Evolutionary conservation across 2,329 filamentous ascomycete genomes (phyloP).

Genomic region (Leptographium radiaticola): DNA sequence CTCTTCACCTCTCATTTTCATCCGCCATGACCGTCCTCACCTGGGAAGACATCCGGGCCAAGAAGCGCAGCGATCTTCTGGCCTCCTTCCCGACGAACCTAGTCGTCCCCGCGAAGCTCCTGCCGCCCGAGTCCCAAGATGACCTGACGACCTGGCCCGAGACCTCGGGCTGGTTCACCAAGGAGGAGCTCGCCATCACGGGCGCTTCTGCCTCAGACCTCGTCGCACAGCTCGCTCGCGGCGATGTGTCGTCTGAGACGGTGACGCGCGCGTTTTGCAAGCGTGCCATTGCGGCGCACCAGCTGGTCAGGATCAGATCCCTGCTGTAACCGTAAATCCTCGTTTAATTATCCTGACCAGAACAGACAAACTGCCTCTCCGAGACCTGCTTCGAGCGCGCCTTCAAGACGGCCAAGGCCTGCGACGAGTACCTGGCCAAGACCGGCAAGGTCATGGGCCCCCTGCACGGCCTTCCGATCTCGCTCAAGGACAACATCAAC

Average conservation of each 20-base stretch:
- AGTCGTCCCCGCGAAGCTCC: slow-evolving; percentile 36
- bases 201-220: slow-evolving; percentile 19
- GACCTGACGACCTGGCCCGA: slow-evolving; percentile 44
- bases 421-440: slow-evolving; percentile 36
- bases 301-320: slow-evolving; percentile 16
- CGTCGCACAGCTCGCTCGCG: slow-evolving; percentile 21
- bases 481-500: slow-evolving; percentile 61
- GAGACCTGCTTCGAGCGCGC: slow-evolving; percentile 42
- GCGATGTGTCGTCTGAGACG: slow-evolving; percentile 21
- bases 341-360: not conserved
- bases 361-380: slow-evolving; percentile 33
- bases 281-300: slow-evolving; percentile 23
- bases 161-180: slow-evolving; percentile 45
- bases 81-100: slow-evolving; percentile 44
- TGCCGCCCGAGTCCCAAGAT: slow-evolving; percentile 39
- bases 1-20: not conserved
- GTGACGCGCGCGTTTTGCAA: slow-evolving; percentile 26
- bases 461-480: slow-evolving; percentile 51
- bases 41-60: slow-evolving; percentile 29
- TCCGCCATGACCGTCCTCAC: not conserved
- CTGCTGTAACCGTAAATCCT: not conserved
- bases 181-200: slow-evolving; percentile 26
- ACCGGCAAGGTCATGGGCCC: slow-evolving; percentile 41
- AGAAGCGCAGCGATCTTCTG: slow-evolving; percentile 27
- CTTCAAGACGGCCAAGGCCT: slow-evolving; percentile 29